Conservation (phyloP, 371 early-diverging fungal species). For the Apophysomyces sp. region DNA sequence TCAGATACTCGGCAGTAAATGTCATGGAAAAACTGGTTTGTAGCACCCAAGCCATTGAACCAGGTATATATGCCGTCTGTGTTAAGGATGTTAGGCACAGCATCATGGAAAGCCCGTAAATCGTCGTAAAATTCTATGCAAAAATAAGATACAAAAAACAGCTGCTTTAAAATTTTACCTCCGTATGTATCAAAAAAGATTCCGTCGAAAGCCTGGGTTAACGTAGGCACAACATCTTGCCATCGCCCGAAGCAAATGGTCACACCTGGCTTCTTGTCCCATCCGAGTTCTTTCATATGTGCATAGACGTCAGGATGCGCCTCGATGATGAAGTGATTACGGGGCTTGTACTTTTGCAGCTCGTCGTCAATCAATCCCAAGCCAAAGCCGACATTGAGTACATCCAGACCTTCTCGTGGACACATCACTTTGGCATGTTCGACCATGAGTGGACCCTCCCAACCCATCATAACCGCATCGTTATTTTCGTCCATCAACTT, state of each 20-base stretch:
- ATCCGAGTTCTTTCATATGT: constrained; percentile 81
- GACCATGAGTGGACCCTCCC: constrained; percentile 95
- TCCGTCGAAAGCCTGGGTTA: constrained; percentile 77
- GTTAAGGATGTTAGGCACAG: constrained; percentile 76
- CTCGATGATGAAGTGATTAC: constrained; percentile 91
- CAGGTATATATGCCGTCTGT: constrained; percentile 85
- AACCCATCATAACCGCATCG: constrained; percentile 98
- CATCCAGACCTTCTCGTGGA: constrained; percentile 63
- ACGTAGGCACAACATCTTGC: constrained; percentile 85
- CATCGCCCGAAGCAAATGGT: constrained; percentile 89
- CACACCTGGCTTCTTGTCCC: constrained; percentile 85
- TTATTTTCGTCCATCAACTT: constrained; percentile 81
- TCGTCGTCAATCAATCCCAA: constrained; percentile 88
- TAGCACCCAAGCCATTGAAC: constrained; percentile 94
- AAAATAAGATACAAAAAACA: not conserved
- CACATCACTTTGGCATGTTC: constrained; percentile 84
- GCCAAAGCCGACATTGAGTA: constrained; percentile 90
- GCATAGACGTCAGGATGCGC: constrained; percentile 96
- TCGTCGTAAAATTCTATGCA: constrained; percentile 89
- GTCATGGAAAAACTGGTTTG: constrained; percentile 93
- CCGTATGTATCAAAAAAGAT: constrained; percentile 96
- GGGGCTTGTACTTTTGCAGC: constrained; percentile 71
- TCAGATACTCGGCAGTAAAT: constrained; percentile 88
- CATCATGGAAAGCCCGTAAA: constrained; percentile 82
- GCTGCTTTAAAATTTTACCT: no score